Evolutionary conservation across 2,329 filamentous ascomycete species (phyloP), one percentile per base, ranked within the genome.

Genomic region (Trichoderma harzianum): DNA sequence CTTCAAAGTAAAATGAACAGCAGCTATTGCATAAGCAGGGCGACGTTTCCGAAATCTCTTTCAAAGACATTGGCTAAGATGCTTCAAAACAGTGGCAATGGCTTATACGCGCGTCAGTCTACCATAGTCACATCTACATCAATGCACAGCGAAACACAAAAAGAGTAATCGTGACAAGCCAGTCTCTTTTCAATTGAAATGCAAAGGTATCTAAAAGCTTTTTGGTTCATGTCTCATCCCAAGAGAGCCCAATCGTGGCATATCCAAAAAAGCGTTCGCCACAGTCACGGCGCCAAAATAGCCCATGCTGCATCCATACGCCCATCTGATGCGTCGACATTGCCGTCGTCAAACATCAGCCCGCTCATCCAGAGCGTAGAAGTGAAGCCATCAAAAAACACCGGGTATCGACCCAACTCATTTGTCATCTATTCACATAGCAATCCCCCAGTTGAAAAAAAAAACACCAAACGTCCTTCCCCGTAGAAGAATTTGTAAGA

Each of bases 401-500:
- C 61, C 60, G 43, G 61, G 64, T 70, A 72, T 70, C 67, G 26
- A 65, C 53, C 60, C 60, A 61, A 60, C 60, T 43, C 47, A 70
- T 60, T 28, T 60, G 73, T 68, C 43, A 67, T 70, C 74, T 69
- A 73, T 65, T 39, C 69, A 71, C 34, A 21, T 51, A 21, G 61
- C 55, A 66, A 34, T 63, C 67, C 73, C 73, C 61, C 63, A 58
- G 73, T 53, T 62, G 36, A 3, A 34, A 51, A 72, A n/a, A 76
- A 76, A 72, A 67, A 63, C 77, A 63, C 73, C 79, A 79, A 80
- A 72, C 79, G 62, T 75, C 78, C 78, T 21, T 79, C 78, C 74
- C 79, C 79, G 7, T 63, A 72, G 71, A 70, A 72, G n/a, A 70
- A 72, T 26, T 77, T 74, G 43, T 51, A 72, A 72, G 71, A 75